A percentile compares a stretch with the other conserved stretches of the same genome.
phyloP scores from a whole-genome alignment of 805 yeast species.

The Kodamaea fukazawae region DNA sequence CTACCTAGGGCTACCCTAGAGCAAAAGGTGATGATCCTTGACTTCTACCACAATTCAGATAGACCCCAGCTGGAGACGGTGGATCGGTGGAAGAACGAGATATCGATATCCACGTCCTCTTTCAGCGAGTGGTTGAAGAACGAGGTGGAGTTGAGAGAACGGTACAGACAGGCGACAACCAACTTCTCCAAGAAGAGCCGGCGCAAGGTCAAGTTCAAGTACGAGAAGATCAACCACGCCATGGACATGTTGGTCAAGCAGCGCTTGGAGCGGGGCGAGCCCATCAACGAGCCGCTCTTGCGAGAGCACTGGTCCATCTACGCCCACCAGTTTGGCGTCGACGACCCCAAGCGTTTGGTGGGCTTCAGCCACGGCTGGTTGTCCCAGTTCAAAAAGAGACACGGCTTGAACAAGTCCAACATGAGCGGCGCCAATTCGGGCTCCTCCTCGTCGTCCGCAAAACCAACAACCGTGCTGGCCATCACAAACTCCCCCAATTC shows the following conservation, averaged over 20 bases:
- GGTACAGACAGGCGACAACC: constrained; percentile 35
- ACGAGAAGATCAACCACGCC: constrained; percentile 55
- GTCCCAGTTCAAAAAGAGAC: constrained; percentile 57
- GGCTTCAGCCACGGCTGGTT: constrained; percentile 65
- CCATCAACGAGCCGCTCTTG: constrained; percentile 53
- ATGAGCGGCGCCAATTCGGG: constrained; percentile 19
- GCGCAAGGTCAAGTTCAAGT: constrained; percentile 51
- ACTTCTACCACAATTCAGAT: constrained; percentile 46
- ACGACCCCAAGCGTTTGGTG: constrained; percentile 55
- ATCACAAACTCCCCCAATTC: constrained; percentile 10
- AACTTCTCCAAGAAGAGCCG: constrained; percentile 33
- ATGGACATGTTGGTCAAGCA: constrained; percentile 55
- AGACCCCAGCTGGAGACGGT: constrained; percentile 60
- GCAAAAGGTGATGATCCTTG: constrained; percentile 55
- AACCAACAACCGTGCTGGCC: constrained; percentile 2
- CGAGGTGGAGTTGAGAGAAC: constrained; percentile 47
- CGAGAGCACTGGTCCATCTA: constrained; percentile 55
- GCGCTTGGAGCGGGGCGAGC: constrained; percentile 41
- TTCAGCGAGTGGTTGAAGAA: constrained; percentile 61
- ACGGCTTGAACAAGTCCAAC: constrained; percentile 42
- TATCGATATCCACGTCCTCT: constrained; percentile 57
- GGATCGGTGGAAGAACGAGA: constrained; percentile 46
- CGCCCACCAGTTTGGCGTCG: constrained; percentile 56
- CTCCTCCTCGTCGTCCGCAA: background rate
- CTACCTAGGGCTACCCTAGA: constrained; percentile 56